Base-by-base conservation (phyloP, 768 basidiomycete genomes). In the Tylopilus sp. region DNA sequence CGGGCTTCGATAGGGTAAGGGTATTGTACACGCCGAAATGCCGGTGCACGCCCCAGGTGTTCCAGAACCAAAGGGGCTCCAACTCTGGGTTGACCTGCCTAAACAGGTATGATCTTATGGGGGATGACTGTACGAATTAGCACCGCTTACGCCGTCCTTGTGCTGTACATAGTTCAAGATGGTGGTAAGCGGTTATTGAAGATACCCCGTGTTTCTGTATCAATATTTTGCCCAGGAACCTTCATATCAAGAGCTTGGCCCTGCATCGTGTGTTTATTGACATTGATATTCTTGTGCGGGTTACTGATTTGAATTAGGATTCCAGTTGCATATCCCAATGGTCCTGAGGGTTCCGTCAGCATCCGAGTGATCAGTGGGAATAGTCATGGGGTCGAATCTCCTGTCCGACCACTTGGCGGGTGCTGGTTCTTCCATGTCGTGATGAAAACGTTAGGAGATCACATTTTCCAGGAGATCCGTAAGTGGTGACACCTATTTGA, bases 351-450 rank as follows among this genome's bases (percentile, higher is more conserved):
- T 6, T 78, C 80, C 13, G 74, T 86, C 30, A 80, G 77, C 58
- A 78, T 97, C 63, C 90, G 83, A 64, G 86, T 98, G 36, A 90
- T 98, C 59, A 92, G 89, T 57, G 96, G 96, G 6, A 86, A 85
- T 67, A 89, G 90, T 54, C 83, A 94, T 58, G 92, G 89, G 13
- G 77, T 84, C 14, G 86, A 87, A 64, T 94, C 92, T 2, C 93
- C 93, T 25, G 94, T 98, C 22, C 76, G 87, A 44, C 92, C 92
- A 0, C 79, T 94, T 1, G 95, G 95, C 13, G 95, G 95, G 6
- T 95, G 93, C 70, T 95, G 92, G 90, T 97, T 83, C 71, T 86
- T 95, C 73, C 91, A 95, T 64, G 72, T 87, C 55, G 82, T 74
- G 53, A 84, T 95, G 67, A 71, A 78, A 25, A 78, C 78, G 54